Evolutionary conservation across 441 rosid genomes (phyloP).

Genomic region (Aquilaria agallochum): DNA sequence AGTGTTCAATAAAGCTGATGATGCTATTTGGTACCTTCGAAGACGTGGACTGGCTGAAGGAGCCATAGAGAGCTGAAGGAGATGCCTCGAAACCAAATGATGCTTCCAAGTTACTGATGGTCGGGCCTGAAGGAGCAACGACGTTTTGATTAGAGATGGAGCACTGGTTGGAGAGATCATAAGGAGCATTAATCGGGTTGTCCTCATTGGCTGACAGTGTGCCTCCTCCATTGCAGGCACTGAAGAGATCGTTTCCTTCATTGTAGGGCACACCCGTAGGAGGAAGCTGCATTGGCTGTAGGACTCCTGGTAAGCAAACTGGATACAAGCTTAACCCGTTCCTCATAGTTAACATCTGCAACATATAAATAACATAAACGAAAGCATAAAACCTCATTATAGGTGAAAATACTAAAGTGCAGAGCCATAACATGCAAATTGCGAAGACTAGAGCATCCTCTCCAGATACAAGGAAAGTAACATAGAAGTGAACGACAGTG

Average conservation of each 20-base stretch:
- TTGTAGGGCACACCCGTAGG: conserved; percentile 39
- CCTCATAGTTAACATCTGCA: conserved; percentile 77
- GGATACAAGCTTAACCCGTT: conserved; percentile 69
- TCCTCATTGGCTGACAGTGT: conserved; percentile 41
- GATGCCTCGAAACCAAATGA: conserved; percentile 44
- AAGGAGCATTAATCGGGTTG: conserved; percentile 21
- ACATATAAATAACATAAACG: conserved; percentile 10
- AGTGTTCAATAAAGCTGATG: conserved; percentile 2
- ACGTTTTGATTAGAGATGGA: conserved; percentile 31
- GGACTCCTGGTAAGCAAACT: conserved; percentile 50
- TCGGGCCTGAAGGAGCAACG: conserved; percentile 26
- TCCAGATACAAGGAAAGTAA: background rate
- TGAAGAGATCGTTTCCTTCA: conserved; percentile 38
- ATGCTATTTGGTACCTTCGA: conserved; percentile 40
- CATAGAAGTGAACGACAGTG: background rate
- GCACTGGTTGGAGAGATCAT: conserved; percentile 29
- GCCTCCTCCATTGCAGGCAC: conserved; percentile 26
- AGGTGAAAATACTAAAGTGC: too few relatives aligned
- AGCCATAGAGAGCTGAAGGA: conserved; percentile 34
- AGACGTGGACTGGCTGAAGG: conserved; percentile 32
- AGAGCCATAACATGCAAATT: too few relatives aligned
- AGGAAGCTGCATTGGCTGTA: conserved; percentile 42
- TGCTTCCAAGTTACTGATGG: conserved; percentile 25
- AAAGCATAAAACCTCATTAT: background rate
- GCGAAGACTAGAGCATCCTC: background rate